phyloP scores from a whole-genome alignment of 805 yeast genomes.

The Kodamaea jinghongensis region DNA sequence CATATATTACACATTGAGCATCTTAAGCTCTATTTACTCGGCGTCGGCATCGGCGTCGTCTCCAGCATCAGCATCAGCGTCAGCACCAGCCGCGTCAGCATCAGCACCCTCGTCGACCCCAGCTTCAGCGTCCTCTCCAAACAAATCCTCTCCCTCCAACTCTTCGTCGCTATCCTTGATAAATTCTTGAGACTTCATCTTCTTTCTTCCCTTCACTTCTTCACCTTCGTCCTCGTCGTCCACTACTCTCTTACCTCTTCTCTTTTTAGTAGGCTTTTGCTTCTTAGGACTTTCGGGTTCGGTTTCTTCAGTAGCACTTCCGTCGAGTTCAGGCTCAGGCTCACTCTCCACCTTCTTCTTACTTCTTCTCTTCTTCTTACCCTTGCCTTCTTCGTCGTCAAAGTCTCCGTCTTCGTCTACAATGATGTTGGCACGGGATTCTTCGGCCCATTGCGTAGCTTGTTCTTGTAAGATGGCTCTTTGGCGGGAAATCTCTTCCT shows the following conservation, averaged over 20 bases:
- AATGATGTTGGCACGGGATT: constrained; percentile 34
- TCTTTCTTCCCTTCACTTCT: constrained; percentile 21
- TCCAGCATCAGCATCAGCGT: too few species aligned
- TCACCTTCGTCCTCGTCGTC: constrained; percentile 35
- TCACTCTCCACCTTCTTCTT: constrained; percentile 27
- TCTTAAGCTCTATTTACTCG: too few species aligned
- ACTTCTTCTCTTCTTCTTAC: constrained; percentile 14
- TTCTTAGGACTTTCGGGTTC: constrained; percentile 24
- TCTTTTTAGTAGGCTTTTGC: constrained; percentile 18
- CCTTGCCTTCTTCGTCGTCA: constrained; percentile 19
- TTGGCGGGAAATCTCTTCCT: constrained; percentile 45
- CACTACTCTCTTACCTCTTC: constrained; percentile 28
- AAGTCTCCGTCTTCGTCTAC: constrained; percentile 30
- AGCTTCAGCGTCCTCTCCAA: neutral
- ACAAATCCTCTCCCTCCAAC: constrained; percentile 18
- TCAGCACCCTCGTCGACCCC: too few species aligned
- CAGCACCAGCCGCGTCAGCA: too few species aligned
- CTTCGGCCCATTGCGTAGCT: constrained; percentile 52
- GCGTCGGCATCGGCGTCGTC: too few species aligned
- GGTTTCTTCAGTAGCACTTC: constrained; percentile 32
- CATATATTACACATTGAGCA: too few species aligned
- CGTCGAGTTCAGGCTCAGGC: constrained; percentile 32
- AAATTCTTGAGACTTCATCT: constrained; percentile 31
- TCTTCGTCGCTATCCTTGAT: constrained; percentile 51
- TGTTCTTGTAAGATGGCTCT: constrained; percentile 49